These are phyloP conservation scores for Syncephalastrum racemosum DNA, from an alignment of 371 early-diverging fungal species.

Conservation along the genomic window DNA sequence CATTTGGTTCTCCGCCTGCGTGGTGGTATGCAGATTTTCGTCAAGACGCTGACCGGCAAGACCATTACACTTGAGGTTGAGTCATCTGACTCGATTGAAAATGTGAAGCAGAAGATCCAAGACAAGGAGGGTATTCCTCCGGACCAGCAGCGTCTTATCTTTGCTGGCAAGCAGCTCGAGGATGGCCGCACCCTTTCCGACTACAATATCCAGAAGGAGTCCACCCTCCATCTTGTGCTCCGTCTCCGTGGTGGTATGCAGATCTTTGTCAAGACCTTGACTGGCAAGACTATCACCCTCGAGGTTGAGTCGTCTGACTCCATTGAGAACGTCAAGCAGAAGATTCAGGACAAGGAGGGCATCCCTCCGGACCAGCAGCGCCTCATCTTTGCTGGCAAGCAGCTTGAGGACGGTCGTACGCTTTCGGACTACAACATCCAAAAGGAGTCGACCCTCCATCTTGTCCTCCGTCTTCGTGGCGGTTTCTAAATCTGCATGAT, in stretches of 20 bases:
- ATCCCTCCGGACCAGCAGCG: conserved; percentile 99
- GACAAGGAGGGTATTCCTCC: conserved; percentile 96
- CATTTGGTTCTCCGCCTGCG: conserved; percentile 91
- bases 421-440: conserved; percentile 82
- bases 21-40: conserved; percentile 59
- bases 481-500: conserved; percentile 12
- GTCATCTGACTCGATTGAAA: conserved; percentile 86
- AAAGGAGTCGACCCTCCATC: conserved; percentile 95
- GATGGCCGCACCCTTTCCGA: conserved; percentile 78
- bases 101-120: conserved; percentile 93
- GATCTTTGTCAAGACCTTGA: conserved; percentile 76
- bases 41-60: conserved; percentile 92
- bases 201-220: conserved; percentile 77
- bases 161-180: conserved; percentile 86
- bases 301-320: conserved; percentile 83
- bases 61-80: conserved; percentile 95
- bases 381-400: conserved; percentile 98
- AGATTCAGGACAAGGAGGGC: conserved; percentile 96
- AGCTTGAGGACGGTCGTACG: conserved; percentile 95
- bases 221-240: conserved; percentile 89
- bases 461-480: conserved; percentile 95
- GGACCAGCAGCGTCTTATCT: conserved; percentile 85
- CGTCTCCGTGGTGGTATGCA: conserved; percentile 81
- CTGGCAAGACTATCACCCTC: conserved; percentile 85
- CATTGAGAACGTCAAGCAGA: conserved; percentile 90